Conservation (phyloP, 2,329 filamentous ascomycete species). For the Aaosphaeria pasadenensis region DNA sequence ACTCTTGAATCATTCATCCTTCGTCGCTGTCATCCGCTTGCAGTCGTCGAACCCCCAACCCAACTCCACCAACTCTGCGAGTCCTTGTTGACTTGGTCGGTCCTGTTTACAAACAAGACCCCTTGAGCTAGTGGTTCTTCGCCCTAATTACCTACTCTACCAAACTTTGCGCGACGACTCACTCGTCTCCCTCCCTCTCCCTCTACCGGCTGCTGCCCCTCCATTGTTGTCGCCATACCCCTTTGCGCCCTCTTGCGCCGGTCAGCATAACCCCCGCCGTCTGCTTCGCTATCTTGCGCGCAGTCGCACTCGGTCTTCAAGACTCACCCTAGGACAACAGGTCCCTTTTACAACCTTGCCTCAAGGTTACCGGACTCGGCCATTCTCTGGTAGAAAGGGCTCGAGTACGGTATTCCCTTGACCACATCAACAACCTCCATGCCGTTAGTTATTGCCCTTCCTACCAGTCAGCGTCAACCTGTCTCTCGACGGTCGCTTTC, state of each 20-base stretch:
- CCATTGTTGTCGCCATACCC: background rate
- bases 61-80: too few species aligned
- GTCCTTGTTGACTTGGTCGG: too few species aligned
- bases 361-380: conserved; percentile 31
- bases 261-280: conserved; percentile 6
- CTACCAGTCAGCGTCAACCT: conserved; percentile 22
- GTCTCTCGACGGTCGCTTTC: conserved; percentile 26
- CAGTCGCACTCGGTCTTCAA: background rate
- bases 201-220: too few species aligned
- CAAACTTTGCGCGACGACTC: background rate
- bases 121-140: background rate
- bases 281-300: conserved; percentile 2
- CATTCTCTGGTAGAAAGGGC: conserved; percentile 40
- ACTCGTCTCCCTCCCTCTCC: too few species aligned
- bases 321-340: conserved; percentile 12
- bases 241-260: conserved; percentile 4
- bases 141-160: background rate
- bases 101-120: conserved; percentile 5
- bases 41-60: too few species aligned
- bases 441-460: conserved; percentile 43
- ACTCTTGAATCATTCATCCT: too few species aligned
- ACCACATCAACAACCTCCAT: conserved; percentile 32
- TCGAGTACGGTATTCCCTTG: conserved; percentile 29
- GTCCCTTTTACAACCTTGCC: conserved; percentile 18
- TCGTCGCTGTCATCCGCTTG: too few species aligned